Evolutionary conservation across 164 flowering plant genomes (phyloP).

Genomic region (Chloranthus sessilifolius): DNA sequence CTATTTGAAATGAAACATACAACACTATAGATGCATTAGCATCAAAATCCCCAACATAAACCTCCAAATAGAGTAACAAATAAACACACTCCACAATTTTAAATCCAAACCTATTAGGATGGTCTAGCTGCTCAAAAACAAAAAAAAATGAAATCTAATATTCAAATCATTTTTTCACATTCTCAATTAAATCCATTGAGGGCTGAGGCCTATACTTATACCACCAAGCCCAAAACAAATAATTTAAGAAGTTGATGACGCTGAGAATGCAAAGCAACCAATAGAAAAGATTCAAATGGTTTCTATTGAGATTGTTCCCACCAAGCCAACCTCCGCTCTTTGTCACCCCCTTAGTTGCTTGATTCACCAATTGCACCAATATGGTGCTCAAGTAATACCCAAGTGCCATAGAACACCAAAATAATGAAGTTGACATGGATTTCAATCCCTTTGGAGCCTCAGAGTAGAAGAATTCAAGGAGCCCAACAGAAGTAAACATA

Average conservation of each 20-base stretch:
- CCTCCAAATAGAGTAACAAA: too few relatives aligned
- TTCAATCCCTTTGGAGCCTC: slow-evolving; percentile 45
- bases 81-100: too few relatives aligned
- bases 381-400: slow-evolving; percentile 49
- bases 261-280: slow-evolving; percentile 43
- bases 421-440: slow-evolving; percentile 38
- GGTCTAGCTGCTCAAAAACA: too few relatives aligned
- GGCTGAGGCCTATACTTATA: slow-evolving; percentile 41
- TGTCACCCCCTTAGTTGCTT: slow-evolving; percentile 24
- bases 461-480: slow-evolving; percentile 53
- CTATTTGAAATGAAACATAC: too few relatives aligned
- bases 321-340: slow-evolving; percentile 44
- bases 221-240: slow-evolving; percentile 36
- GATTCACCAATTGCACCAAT: slow-evolving; percentile 38
- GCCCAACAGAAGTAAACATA: slow-evolving; percentile 48
- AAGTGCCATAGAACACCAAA: slow-evolving; percentile 47
- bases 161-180: too few relatives aligned
- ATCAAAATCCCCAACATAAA: too few relatives aligned
- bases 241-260: slow-evolving; percentile 34
- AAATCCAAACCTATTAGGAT: too few relatives aligned
- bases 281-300: slow-evolving; percentile 50
- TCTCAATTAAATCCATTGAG: too few relatives aligned
- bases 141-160: too few relatives aligned
- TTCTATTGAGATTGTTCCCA: slow-evolving; percentile 44
- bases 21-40: too few relatives aligned